A percentile compares a stretch with the other conserved stretches of the same genome.
These are phyloP conservation scores for Mytilinidion resinicola DNA, from an alignment of 495 filamentous ascomycete species.

Conservation along the genomic window DNA sequence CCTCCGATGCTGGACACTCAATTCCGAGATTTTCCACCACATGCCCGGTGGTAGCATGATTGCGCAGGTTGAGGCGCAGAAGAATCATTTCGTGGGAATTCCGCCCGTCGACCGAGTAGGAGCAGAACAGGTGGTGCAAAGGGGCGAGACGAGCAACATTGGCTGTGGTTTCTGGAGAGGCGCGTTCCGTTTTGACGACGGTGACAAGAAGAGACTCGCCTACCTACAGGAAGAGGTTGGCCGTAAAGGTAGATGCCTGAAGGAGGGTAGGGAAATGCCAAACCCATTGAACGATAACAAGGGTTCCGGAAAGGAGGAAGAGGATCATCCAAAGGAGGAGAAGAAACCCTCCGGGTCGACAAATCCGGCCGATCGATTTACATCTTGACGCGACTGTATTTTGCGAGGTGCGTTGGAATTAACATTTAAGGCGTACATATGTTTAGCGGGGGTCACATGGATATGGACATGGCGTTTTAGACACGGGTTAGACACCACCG, in stretches of 20 bases:
- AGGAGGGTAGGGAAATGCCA: slow-evolving; percentile 7
- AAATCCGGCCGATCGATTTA: no score
- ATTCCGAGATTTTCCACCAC: slow-evolving; percentile 36
- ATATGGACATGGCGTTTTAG: no score
- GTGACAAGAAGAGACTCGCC: slow-evolving; percentile 9
- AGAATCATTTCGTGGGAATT: slow-evolving; percentile 9
- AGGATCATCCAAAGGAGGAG: no score
- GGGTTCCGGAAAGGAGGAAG: no score
- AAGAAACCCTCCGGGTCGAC: no score
- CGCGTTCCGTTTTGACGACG: slow-evolving; percentile 21
- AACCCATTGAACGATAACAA: no score
- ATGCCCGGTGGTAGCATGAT: slow-evolving; percentile 27
- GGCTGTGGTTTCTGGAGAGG: slow-evolving; percentile 31
- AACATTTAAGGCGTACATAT: no score
- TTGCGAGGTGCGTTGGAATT: no score
- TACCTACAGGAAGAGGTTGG: slow-evolving; percentile 30
- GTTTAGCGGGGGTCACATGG: no score
- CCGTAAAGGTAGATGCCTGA: slow-evolving; percentile 28
- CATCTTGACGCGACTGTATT: no score
- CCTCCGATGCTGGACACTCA: slow-evolving; percentile 32
- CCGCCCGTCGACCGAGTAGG: slow-evolving; percentile 29
- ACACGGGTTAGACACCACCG: no score
- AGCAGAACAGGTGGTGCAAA: slow-evolving; percentile 9
- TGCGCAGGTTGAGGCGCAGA: slow-evolving; percentile 4
- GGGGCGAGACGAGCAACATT: slow-evolving; percentile 30